Percentiles rank a stretch among this genome's conserved stretches.
phyloP scores from a whole-genome alignment of 1,139 yeast species.

The Yamadazyma taylorii region DNA sequence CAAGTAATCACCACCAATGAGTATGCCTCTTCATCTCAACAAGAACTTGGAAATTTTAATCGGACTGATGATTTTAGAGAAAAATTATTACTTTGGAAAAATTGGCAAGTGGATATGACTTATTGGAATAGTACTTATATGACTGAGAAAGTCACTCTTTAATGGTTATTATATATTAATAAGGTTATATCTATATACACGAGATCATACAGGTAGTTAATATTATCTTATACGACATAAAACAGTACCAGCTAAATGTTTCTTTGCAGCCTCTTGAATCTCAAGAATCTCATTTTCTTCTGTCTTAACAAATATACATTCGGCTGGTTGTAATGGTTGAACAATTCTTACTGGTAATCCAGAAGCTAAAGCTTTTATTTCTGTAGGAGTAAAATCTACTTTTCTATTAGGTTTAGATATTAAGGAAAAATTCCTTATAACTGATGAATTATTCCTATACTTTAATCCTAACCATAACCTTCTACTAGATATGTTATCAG shows the following conservation, averaged over 20 bases:
- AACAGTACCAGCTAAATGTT: constrained; percentile 71
- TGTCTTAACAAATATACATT: constrained; percentile 67
- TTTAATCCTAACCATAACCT: constrained; percentile 91
- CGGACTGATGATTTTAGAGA: constrained; percentile 40
- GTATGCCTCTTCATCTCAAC: constrained; percentile 34
- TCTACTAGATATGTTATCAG: constrained; percentile 82
- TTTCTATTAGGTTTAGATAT: constrained; percentile 85
- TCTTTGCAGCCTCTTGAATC: constrained; percentile 80
- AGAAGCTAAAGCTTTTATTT: constrained; percentile 69
- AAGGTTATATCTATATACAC: constrained; percentile 9
- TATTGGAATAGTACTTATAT: constrained; percentile 53
- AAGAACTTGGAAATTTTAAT: constrained; percentile 23
- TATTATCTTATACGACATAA: constrained; percentile 71
- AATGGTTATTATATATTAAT: constrained; percentile 9
- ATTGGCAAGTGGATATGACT: constrained; percentile 87
- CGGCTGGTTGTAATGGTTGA: constrained; percentile 87
- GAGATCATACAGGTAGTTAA: too few species aligned
- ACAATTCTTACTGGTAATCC: constrained; percentile 77
- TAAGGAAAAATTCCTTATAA: constrained; percentile 67
- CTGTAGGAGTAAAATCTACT: constrained; percentile 61
- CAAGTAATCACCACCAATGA: constrained; percentile 37
- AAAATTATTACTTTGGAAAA: constrained; percentile 62
- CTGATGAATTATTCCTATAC: constrained; percentile 79
- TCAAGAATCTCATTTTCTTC: constrained; percentile 61
- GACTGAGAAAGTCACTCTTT: constrained; percentile 29